Base-by-base conservation (phyloP, 2,329 filamentous ascomycete genomes). In the Botryotinia narcissicola region DNA sequence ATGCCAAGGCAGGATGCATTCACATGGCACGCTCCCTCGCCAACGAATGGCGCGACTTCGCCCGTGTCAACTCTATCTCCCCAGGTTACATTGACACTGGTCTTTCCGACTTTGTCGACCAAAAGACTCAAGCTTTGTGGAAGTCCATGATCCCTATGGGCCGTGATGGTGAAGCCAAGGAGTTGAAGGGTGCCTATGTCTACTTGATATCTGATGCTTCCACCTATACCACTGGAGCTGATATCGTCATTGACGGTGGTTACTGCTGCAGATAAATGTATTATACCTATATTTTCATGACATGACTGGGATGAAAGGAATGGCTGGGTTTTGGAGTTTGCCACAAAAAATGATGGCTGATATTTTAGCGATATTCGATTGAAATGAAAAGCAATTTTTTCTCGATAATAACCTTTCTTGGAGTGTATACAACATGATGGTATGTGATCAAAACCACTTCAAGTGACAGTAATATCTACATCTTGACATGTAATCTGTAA, bases 21-120 rank as follows among this genome's bases (percentile, higher is more conserved):
- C 89, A 91, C 81, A 80, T 91, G 78, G 88, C 89, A 69, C 84
- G 84, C 75, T 90, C 88, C 62, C 84, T 92, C 73, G 90, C 90
- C 79, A 91, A 90, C 81, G 90, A 92, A 82, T 92, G 90, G 90
- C 85, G 88, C 74, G 89, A 90, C 81, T 91, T 91, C 81, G 90
- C 90, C 64, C 87, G 90, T 77, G 89, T 91, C 79, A 92, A 92
- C 85, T 87, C 85, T 81, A 89, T 92, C 81, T 91, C 89, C 5
- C 90, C 90, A 9, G 90, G 90, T 71, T 91, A 91, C 83, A 91
- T 91, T 78, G 89, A 90, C 82, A 92, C 90, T 35, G 90, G 89
- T 16, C 63, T 80, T 37, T 89, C 87, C 75, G 89, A 91, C 82
- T 91, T 91, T 79, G 88, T 91, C 48, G 85, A 86, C 73, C 81